Evolutionary conservation across 192 early-diverging fungal genomes (phyloP), one percentile per base, ranked within the genome.

Genomic region (Thamnidium elegans): DNA sequence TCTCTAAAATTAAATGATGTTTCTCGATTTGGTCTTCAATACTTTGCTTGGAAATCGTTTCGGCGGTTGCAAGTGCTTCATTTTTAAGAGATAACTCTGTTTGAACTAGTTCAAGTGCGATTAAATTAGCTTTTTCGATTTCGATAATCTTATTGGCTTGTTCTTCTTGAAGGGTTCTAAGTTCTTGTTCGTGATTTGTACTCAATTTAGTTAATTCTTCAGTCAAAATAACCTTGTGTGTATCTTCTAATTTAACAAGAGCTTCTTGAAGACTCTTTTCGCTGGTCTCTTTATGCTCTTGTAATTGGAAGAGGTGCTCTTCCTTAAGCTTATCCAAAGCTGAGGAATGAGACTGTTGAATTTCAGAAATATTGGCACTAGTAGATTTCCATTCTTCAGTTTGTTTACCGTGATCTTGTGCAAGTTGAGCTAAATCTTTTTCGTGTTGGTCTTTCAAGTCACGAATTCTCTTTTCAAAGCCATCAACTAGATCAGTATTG

Each of bases 271-370:
- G 20, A 23, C 19, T 44, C 8, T 59, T 43, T 5, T 21, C 19
- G 14, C 19, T 26, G 6, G 11, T 13, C 11, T 45, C 13, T 26
- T 44, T 42, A 10, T 45, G 43, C 5, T 13, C 10, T 23, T 45
- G 20, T 21, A 59, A 45, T 44, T 23, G 39, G 4, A 17, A 19
- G 1, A 39, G 17, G 21, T 59, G 58, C 15, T 19, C 19, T 15
- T 26, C 20, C 20, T 59, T 59, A n/a, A 59, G 21, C 43, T 45
- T 20, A 21, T 59, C 20, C 17, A 44, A 23, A 11, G 42, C 58
- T 20, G 36, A 8, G 14, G 14, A 11, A 6, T 66, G 65, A 15
- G 21, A 44, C 6, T 14, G 4, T 15, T 43, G 21, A 20, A 59
- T 17, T 45, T 59, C 19, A 15, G 19, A 19, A 10, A 20, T 20